Base-by-base conservation (phyloP, 2,329 filamentous ascomycete genomes). In the Dothiorella sarmentorum region DNA sequence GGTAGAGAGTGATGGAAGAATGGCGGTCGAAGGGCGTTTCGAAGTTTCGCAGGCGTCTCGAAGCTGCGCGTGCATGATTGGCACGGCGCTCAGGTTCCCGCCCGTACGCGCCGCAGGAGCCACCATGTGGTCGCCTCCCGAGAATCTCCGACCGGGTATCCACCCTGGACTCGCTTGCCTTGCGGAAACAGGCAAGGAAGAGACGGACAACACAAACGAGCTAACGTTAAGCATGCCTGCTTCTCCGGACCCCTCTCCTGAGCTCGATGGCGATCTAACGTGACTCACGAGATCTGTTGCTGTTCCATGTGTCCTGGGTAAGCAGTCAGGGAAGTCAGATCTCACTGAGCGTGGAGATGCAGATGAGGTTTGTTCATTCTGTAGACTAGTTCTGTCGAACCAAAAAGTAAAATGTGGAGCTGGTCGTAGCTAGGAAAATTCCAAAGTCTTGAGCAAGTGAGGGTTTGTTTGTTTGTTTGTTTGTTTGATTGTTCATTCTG, bases 381-480 rank as follows among this genome's bases (percentile, higher is more conserved):
- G 49, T 53, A 53, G 49, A 53, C 49, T 53, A 53, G 49, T 53
- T 40, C 49, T 53, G 49, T 6, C 29, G 33, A 53, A 53, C 49
- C 49, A 40, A 53, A 31, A 11, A 51, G 37, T 29, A 53, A 53
- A 51, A 29, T 40, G 27, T 31, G 49, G 33, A 53, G 22, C 29
- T 38, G 47, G 29, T 31, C 47, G 47, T 37, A 51, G 47, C 35
- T 47, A 47, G 47, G 47, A 13, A 53, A 53, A 53, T 40, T 35
- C 33, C 40, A 53, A 52, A 53, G 40, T 53, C 17, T 24, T n/a
- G 37, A 53, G 47, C 35, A 53, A 40, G n/a, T n/a, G n/a, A n/a
- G n/a, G n/a, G n/a, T n/a, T n/a, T n/a, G n/a, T n/a, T n/a, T n/a
- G n/a, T n/a, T n/a, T n/a, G n/a, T n/a, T n/a, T n/a, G n/a, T n/a